Conservation (phyloP, 768 basidiomycete genomes). For the Boletus tylopilopsis region DNA sequence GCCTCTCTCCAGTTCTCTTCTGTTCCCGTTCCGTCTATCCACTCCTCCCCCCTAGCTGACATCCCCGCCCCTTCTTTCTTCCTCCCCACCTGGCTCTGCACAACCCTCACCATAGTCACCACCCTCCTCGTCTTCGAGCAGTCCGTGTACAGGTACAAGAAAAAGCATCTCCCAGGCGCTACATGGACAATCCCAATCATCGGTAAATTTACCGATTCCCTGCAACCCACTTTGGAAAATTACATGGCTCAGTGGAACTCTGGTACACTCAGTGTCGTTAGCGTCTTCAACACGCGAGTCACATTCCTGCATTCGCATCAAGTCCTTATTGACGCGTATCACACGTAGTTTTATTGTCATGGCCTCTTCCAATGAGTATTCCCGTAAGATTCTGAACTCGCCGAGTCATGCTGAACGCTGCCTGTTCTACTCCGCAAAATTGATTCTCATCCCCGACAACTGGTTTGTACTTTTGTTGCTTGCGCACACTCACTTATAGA, state of each 20-base stretch:
- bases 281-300: constrained; percentile 95
- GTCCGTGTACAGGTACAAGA: constrained; percentile 84
- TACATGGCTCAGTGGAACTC: constrained; percentile 93
- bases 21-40: constrained; percentile 43
- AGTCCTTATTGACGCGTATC: constrained; percentile 6
- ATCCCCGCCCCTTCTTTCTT: constrained; percentile 49
- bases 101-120: constrained; percentile 62
- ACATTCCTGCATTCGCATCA: background rate
- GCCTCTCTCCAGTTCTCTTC: constrained; percentile 33
- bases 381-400: constrained; percentile 95
- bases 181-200: constrained; percentile 97
- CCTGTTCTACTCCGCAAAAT: constrained; percentile 88
- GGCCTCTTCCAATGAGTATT: constrained; percentile 89
- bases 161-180: constrained; percentile 80
- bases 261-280: constrained; percentile 82
- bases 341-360: constrained; percentile 92
- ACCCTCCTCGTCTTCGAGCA: constrained; percentile 85
- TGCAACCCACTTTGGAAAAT: constrained; percentile 86
- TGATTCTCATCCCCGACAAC: constrained; percentile 79
- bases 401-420: constrained; percentile 91
- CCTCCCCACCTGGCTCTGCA: constrained; percentile 54
- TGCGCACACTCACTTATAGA: background rate
- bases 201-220: constrained; percentile 90
- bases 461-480: constrained; percentile 49
- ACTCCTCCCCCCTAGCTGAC: constrained; percentile 36